Evolutionary conservation across 2,329 filamentous ascomycete species (phyloP).

Genomic region (Fusarium phyllophilum): DNA sequence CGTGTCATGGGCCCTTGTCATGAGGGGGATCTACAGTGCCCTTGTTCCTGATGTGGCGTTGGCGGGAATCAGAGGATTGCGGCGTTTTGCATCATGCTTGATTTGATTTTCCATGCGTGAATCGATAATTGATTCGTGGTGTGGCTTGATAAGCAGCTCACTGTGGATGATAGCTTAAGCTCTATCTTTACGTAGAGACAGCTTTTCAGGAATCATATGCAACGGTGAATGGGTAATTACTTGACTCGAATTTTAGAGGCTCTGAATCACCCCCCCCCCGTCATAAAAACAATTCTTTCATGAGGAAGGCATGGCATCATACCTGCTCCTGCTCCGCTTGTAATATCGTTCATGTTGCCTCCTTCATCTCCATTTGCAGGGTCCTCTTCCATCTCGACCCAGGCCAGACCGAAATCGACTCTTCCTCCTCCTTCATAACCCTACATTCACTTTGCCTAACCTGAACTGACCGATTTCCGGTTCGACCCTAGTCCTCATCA

Average conservation of each 20-base stretch:
- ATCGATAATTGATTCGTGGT: neutral
- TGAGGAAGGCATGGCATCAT: neutral
- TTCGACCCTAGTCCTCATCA: neutral
- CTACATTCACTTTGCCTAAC: constrained; percentile 10
- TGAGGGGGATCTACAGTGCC: constrained; percentile 32
- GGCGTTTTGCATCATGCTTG: constrained; percentile 14
- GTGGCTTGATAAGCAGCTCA: constrained; percentile 20
- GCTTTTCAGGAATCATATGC: neutral
- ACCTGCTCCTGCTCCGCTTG: constrained; percentile 22
- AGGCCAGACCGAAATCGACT: constrained; percentile 1
- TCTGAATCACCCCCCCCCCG: neutral
- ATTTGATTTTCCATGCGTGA: constrained; percentile 6
- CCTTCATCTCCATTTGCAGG: constrained; percentile 15
- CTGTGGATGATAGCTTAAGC: neutral
- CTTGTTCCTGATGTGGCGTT: constrained; percentile 32
- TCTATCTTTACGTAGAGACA: neutral
- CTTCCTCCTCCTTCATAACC: constrained; percentile 11
- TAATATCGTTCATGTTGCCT: constrained; percentile 11
- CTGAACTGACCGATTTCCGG: neutral
- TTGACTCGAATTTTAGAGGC: neutral
- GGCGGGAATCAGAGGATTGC: constrained; percentile 16
- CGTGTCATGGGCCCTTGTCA: constrained; percentile 34
- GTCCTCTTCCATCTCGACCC: constrained; percentile 11
- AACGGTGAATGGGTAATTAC: neutral
- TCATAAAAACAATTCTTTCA: neutral